These are phyloP conservation scores for Yamadazyma triangularis DNA, from an alignment of 1,139 yeast genomes.

Conservation along the genomic window DNA sequence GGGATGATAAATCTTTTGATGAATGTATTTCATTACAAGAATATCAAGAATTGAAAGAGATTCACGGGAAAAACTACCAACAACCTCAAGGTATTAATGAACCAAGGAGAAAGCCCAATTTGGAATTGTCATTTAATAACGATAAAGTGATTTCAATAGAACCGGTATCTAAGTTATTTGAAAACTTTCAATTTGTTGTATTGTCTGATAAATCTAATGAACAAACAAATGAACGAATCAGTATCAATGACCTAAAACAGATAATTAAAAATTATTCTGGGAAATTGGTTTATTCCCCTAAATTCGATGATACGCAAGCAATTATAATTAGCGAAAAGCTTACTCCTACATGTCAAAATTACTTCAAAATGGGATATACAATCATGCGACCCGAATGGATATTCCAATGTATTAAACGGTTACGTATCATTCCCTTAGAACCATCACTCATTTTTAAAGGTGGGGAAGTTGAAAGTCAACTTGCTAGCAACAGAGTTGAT, in stretches of 20 bases:
- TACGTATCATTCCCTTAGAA: slow-evolving; percentile 50
- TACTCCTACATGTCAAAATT: slow-evolving; percentile 42
- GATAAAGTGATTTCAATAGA: slow-evolving; percentile 6
- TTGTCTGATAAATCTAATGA: slow-evolving; percentile 27
- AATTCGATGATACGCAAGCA: slow-evolving; percentile 17
- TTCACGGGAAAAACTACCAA: slow-evolving; percentile 19
- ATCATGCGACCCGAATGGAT: slow-evolving; percentile 70
- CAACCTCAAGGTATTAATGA: slow-evolving; percentile 27
- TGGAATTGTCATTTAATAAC: slow-evolving; percentile 10
- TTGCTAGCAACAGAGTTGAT: slow-evolving; percentile 31
- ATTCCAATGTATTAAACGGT: slow-evolving; percentile 52
- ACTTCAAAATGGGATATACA: slow-evolving; percentile 48
- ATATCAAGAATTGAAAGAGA: slow-evolving; percentile 34
- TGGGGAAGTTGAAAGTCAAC: slow-evolving; percentile 6
- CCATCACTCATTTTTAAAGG: slow-evolving; percentile 47
- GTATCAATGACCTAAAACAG: slow-evolving; percentile 29
- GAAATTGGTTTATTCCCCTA: slow-evolving; percentile 14
- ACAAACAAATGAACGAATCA: slow-evolving; percentile 21
- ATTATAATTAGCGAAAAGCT: slow-evolving; percentile 46
- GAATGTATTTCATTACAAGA: slow-evolving; percentile 58
- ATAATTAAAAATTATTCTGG: slow-evolving; percentile 54
- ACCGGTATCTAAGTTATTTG: slow-evolving; percentile 3
- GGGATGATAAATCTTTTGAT: slow-evolving; percentile 62
- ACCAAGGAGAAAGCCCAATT: slow-evolving; percentile 9
- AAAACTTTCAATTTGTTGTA: slow-evolving; percentile 2